Percentiles rank a stretch among this genome's conserved stretches.
Conservation (phyloP, 257 asterid species). For the Cruciata laevipes region DNA sequence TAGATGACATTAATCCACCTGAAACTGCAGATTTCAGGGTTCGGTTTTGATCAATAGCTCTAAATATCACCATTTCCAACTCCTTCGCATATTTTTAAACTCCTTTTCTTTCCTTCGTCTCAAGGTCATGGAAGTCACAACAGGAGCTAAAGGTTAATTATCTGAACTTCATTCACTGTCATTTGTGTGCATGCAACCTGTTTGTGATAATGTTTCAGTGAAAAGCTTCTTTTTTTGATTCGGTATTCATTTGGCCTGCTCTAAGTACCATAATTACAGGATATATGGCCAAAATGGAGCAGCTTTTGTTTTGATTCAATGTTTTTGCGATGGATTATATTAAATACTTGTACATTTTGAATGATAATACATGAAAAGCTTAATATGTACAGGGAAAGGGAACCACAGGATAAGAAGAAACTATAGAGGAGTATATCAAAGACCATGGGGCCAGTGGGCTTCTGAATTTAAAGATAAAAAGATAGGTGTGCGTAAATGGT, state of each 20-base stretch:
- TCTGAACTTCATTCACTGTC: no score
- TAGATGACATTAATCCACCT: no score
- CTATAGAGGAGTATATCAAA: background rate
- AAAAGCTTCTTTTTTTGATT: no score
- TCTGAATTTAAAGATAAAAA: background rate
- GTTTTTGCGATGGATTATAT: background rate
- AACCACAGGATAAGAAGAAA: background rate
- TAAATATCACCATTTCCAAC: no score
- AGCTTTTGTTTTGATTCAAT: background rate
- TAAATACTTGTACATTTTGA: background rate
- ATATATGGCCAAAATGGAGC: background rate
- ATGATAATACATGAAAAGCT: background rate
- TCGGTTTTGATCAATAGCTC: no score
- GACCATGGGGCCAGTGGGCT: background rate
- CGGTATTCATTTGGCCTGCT: background rate
- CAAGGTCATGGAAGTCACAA: no score
- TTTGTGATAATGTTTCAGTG: background rate
- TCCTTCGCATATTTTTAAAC: no score
- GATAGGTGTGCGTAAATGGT: background rate
- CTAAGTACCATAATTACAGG: no score
- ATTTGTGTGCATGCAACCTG: background rate
- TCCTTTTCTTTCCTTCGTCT: no score
- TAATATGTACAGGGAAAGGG: background rate
- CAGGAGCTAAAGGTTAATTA: no score
- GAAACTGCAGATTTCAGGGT: no score